Base-by-base conservation (phyloP, 345 rosid species). In the Ceriops decandra region DNA sequence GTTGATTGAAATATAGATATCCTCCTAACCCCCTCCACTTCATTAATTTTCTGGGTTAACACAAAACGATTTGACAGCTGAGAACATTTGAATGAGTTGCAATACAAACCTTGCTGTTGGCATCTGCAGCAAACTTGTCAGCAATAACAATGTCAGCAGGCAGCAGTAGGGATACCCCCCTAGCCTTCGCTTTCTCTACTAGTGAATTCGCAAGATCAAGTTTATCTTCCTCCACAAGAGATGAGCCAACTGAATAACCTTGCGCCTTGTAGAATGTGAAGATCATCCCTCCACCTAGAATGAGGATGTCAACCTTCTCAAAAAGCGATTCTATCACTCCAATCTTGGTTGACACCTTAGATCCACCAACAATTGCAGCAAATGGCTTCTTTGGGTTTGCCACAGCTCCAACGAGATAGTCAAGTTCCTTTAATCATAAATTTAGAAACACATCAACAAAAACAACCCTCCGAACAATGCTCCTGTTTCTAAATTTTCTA, bases 281-380 rank as follows among this genome's bases (percentile, higher is more conserved):
- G 57, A 89, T 90, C 98, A 93, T 93, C 71, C 97, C 98, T 75
- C 98, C 98, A 71, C 97, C 97, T 31, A 93, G 81, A 2, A 93
- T 61, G 57, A 90, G 90, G 61, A 90, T 83, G 68, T 93, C 88
- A 67, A 88, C 86, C 69, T 84, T 77, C 72, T 70, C 83, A 60
- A 93, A 80, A 42, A 93, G 96, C 5, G 97, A 93, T 70, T 93
- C 97, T 5, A 93, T 89, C 67, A 90, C 98, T 72, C 97, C 96
- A 70, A 90, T 90, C 83, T 93, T 93, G 54, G 97, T 81, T 16
- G 93, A 93, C 57, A 93, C 98, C 85, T 90, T 90, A 58, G 98
- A 81, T 73, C 97, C 98, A 70, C 98, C 98, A 36, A 90, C 96
- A 76, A 93, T 93, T 57, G 98, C 97, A 60, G 97, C 98, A 69